A percentile compares a stretch with the other conserved stretches of the same genome.
Evolutionary conservation across 805 yeast species (phyloP).

Genomic region (Candida qinlingensis): DNA sequence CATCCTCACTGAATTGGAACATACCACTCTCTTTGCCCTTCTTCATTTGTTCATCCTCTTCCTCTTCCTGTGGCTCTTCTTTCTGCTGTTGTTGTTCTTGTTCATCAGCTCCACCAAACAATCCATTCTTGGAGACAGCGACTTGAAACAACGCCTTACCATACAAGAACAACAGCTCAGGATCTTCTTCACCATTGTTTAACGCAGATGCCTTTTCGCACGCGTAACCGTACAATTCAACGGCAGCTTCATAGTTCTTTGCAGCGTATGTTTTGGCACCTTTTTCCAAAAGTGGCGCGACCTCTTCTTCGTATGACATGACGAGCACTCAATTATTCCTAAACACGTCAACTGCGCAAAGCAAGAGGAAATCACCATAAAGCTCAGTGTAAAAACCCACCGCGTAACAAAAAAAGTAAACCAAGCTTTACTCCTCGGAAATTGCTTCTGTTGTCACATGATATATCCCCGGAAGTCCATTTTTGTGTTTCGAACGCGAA

Average conservation of each 20-base stretch:
- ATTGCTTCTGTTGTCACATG: neutral
- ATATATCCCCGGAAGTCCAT: neutral
- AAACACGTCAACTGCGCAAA: neutral
- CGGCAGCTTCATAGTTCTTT: conserved; percentile 63
- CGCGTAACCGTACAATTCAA: conserved; percentile 65
- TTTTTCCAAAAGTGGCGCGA: conserved; percentile 45
- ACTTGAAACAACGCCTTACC: conserved; percentile 77
- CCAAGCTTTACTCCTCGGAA: neutral
- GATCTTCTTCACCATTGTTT: conserved; percentile 57
- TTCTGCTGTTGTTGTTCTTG: conserved; percentile 17
- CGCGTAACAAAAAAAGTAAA: neutral
- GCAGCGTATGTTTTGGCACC: conserved; percentile 64
- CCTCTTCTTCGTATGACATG: conserved; percentile 33
- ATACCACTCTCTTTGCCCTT: conserved; percentile 18
- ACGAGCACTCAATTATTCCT: neutral
- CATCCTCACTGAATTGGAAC: conserved; percentile 34
- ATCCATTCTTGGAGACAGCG: conserved; percentile 70
- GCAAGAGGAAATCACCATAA: neutral
- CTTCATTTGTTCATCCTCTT: conserved; percentile 23
- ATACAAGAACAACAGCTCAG: conserved; percentile 67
- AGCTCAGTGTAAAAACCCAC: neutral
- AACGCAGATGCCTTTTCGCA: conserved; percentile 50
- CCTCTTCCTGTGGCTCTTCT: conserved; percentile 12
- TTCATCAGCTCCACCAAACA: conserved; percentile 52
- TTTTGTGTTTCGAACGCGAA: conserved; percentile 17